Percentiles rank a stretch among this genome's conserved stretches.
These are phyloP conservation scores for Boeremia lycopersici DNA, from an alignment of 2,329 filamentous ascomycete species.

Conservation along the genomic window DNA sequence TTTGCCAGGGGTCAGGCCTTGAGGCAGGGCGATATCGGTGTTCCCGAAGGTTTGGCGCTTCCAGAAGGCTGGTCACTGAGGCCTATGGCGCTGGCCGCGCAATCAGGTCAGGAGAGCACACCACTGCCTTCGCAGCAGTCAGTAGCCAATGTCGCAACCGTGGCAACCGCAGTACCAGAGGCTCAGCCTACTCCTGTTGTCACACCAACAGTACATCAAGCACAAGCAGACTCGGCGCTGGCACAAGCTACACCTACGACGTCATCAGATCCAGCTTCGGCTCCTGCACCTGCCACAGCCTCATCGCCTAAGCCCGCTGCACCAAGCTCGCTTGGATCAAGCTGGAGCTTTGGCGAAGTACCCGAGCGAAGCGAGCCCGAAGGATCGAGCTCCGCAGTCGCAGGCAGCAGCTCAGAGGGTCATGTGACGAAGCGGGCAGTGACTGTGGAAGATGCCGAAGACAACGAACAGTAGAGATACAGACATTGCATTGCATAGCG, in stretches of 20 bases:
- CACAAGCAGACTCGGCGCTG: not conserved
- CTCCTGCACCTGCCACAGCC: slow-evolving; percentile 1
- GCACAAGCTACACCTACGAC: slow-evolving; percentile 4
- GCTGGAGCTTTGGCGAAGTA: slow-evolving; percentile 45
- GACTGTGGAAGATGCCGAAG: slow-evolving; percentile 43
- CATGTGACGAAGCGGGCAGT: slow-evolving; percentile 34
- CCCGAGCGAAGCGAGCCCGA: slow-evolving; percentile 33
- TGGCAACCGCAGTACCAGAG: not conserved
- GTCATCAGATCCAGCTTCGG: slow-evolving; percentile 5
- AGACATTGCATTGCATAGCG: slow-evolving; percentile 43
- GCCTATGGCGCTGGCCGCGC: slow-evolving; percentile 37
- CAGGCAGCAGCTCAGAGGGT: slow-evolving; percentile 29
- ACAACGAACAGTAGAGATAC: slow-evolving; percentile 28
- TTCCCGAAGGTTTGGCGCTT: slow-evolving; percentile 44
- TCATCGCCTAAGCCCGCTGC: slow-evolving; percentile 35
- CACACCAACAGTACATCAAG: not conserved
- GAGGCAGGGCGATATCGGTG: slow-evolving; percentile 42
- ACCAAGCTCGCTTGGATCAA: slow-evolving; percentile 42
- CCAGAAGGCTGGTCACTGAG: slow-evolving; percentile 47
- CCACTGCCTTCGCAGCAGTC: slow-evolving; percentile 17
- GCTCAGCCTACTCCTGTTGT: not conserved
- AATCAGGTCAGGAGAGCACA: slow-evolving; percentile 17
- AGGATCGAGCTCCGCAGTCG: slow-evolving; percentile 39
- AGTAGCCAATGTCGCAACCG: not conserved
- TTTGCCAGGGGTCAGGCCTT: slow-evolving; percentile 39